phyloP scores from a whole-genome alignment of 306 rosid genomes.

The Glycine latifolia region DNA sequence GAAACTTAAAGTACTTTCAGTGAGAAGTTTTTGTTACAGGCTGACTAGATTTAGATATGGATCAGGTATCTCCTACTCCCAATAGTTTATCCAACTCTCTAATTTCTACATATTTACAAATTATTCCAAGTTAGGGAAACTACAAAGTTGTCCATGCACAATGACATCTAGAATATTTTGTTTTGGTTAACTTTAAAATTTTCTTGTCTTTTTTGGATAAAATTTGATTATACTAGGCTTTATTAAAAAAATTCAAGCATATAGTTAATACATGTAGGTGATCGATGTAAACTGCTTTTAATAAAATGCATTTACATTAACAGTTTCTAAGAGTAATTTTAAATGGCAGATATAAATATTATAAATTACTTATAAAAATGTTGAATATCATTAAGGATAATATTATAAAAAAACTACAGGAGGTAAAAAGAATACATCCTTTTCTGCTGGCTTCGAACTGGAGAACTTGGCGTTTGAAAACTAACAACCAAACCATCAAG shows the following conservation, averaged over 20 bases:
- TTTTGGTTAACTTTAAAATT: background rate
- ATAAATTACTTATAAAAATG: too few species aligned
- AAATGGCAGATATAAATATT: background rate
- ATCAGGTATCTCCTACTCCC: background rate
- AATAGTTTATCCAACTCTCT: background rate
- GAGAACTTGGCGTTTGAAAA: too few species aligned
- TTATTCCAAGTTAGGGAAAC: background rate
- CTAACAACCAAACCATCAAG: too few species aligned
- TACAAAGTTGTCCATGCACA: background rate
- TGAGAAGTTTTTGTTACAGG: background rate
- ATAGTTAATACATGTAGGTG: background rate
- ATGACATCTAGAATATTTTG: background rate
- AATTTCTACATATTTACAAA: background rate
- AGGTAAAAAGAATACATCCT: background rate
- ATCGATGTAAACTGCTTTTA: background rate
- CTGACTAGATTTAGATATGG: background rate
- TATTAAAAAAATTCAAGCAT: background rate
- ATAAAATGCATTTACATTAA: background rate
- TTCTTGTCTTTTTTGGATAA: background rate
- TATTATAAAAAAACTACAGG: background rate
- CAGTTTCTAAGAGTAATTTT: background rate
- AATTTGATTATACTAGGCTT: background rate
- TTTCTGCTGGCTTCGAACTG: too few species aligned
- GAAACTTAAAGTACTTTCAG: background rate
- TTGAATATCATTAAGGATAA: background rate